These are phyloP conservation scores for Akanthomyces uredinophilus DNA, from an alignment of 2,329 filamentous ascomycete genomes.

Conservation along the genomic window DNA sequence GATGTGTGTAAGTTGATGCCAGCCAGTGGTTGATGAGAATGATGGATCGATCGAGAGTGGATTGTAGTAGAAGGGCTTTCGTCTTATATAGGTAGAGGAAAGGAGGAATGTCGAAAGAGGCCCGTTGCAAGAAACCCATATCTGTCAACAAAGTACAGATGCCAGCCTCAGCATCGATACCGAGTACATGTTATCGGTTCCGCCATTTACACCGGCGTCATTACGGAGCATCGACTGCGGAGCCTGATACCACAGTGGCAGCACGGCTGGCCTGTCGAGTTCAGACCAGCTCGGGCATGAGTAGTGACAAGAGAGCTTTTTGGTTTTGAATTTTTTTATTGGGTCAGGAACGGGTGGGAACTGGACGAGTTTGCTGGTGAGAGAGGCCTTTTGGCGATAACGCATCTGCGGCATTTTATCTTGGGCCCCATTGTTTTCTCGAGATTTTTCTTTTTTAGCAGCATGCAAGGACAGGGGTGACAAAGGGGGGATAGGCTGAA, in stretches of 20 bases:
- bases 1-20: neutral
- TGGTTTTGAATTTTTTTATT: neutral
- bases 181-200: conserved; percentile 11
- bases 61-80: neutral
- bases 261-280: neutral
- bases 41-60: neutral
- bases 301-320: neutral
- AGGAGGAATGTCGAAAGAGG: neutral
- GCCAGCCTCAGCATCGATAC: conserved; percentile 7
- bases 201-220: conserved; percentile 14
- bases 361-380: neutral
- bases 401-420: conserved; percentile 16
- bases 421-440: conserved; percentile 9
- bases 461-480: neutral
- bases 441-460: neutral
- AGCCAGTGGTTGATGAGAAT: neutral
- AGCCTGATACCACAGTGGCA: conserved; percentile 13
- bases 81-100: conserved; percentile 12
- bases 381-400: conserved; percentile 4
- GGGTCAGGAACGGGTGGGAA: conserved; percentile 3
- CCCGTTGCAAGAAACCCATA: neutral
- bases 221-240: conserved; percentile 14
- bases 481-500: neutral
- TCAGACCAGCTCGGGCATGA: conserved; percentile 1
- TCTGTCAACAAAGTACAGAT: conserved; percentile 8